Base-by-base conservation (phyloP, 257 asterid species). In the Hygrophila difformis region DNA sequence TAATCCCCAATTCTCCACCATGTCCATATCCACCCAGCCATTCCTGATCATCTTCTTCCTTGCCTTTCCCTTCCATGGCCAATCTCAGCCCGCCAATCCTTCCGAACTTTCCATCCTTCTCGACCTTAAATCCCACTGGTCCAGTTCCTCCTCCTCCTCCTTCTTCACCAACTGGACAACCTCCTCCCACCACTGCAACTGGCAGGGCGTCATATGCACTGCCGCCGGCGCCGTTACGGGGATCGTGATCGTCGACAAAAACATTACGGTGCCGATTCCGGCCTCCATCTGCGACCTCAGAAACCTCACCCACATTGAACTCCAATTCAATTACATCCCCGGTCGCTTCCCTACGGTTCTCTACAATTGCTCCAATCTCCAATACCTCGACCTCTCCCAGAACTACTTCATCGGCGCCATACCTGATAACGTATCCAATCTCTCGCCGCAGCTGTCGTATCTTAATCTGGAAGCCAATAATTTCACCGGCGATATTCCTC, bases 171-270 rank as follows among this genome's bases (percentile, higher is more conserved):
- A 70, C 66, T 89, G 97, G 97, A 63, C 48, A 1, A 28, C 60
- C 0, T 65, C 91, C 0, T 68, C 86, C 1, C 61, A 70, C 46
- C 97, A 71, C 57, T 89, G 94, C 72, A 39, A 40, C 1, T 89
- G 97, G 97, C 69, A 81, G 0, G 96, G 64, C 67, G 66, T 89
- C 70, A 72, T 51, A 4, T 89, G 94, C 73, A 18, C 68, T 9
- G 12, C 68, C 12, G 12, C 19, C 3, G 76, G 64, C 49, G 64
- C 74, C 0, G 82, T 89, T 59, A 66, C 86, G 1, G 49, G 29
- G 0, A 47, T 81, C 23, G 24, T 22, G 23, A 46, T 81, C 53
- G 20, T 18, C 57, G 21, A 43, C 16, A 31, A 10, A 0, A 55
- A 11, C 31, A 69, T 81, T 61, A 52, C 61, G 5, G 39, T 43